Percentiles rank a stretch among this genome's conserved stretches.
phyloP scores from a whole-genome alignment of 1,284 basidiomycete species.

The Malassezia japonica region DNA sequence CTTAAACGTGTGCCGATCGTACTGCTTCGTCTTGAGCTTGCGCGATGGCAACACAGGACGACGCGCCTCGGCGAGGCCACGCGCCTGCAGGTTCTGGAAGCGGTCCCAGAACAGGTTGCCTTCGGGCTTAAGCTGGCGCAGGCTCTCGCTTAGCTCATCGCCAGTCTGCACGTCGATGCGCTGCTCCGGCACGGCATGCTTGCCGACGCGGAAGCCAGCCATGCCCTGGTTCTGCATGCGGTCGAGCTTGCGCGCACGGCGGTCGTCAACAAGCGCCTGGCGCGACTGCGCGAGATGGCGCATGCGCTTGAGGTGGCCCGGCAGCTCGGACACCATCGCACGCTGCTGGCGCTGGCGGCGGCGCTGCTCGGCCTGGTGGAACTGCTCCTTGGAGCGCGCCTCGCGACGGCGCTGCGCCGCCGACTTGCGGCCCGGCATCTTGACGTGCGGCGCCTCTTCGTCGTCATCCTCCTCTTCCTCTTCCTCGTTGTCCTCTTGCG shows the following conservation, averaged over 20 bases:
- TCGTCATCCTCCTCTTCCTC: slow-evolving; percentile 7
- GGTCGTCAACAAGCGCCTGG: slow-evolving; percentile 18
- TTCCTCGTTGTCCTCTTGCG: slow-evolving; percentile 8
- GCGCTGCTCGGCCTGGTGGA: slow-evolving; percentile 16
- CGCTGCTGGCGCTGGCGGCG: slow-evolving; percentile 24
- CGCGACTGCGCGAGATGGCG: neutral
- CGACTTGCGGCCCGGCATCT: slow-evolving; percentile 29
- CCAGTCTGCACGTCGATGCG: slow-evolving; percentile 68
- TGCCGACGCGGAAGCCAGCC: slow-evolving; percentile 26
- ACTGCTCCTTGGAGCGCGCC: slow-evolving; percentile 22
- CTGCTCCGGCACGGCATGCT: slow-evolving; percentile 21
- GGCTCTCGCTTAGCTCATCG: slow-evolving; percentile 77
- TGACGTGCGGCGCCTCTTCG: slow-evolving; percentile 10
- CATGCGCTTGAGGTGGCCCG: slow-evolving; percentile 15
- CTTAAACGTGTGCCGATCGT: slow-evolving; percentile 17
- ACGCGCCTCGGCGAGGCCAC: slow-evolving; percentile 67
- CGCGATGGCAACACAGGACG: slow-evolving; percentile 49
- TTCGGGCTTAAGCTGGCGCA: slow-evolving; percentile 80
- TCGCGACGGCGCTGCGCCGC: slow-evolving; percentile 21
- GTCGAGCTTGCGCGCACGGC: slow-evolving; percentile 19
- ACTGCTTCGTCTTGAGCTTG: slow-evolving; percentile 1
- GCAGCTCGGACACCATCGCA: slow-evolving; percentile 22
- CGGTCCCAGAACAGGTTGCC: slow-evolving; percentile 86
- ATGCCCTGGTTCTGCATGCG: slow-evolving; percentile 23
- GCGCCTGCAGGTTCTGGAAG: slow-evolving; percentile 69